phyloP scores from a whole-genome alignment of 371 early-diverging fungal species.

The Quaeritorhiza haematococci region DNA sequence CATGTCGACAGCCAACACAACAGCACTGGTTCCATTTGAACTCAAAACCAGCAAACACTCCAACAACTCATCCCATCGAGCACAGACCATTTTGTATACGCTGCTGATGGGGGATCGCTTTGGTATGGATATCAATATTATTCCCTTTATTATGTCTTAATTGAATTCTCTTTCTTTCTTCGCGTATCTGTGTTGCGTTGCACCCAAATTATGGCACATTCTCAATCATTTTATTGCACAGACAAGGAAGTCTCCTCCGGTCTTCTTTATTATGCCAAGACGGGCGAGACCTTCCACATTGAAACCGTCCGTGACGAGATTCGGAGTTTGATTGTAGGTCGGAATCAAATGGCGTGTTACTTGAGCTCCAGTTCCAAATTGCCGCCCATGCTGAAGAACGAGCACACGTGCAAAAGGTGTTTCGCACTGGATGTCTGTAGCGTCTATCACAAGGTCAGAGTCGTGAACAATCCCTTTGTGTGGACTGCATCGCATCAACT shows the following conservation, averaged over 20 bases:
- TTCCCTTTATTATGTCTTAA: background rate
- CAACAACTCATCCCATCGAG: constrained; percentile 61
- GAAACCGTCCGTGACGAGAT: constrained; percentile 62
- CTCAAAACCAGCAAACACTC: constrained; percentile 77
- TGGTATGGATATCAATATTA: constrained; percentile 36
- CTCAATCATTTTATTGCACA: constrained; percentile 20
- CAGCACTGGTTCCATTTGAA: constrained; percentile 72
- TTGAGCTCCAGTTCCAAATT: constrained; percentile 22
- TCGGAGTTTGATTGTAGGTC: constrained; percentile 58
- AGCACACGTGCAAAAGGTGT: constrained; percentile 69
- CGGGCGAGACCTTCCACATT: constrained; percentile 52
- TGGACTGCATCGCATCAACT: too few species aligned
- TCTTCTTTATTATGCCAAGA: constrained; percentile 70
- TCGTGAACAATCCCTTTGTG: too few species aligned
- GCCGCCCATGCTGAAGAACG: constrained; percentile 66
- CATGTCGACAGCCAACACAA: too few species aligned
- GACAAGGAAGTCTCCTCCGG: constrained; percentile 63
- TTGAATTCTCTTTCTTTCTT: constrained; percentile 3
- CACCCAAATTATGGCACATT: background rate
- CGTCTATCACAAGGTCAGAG: constrained; percentile 54
- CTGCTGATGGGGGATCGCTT: constrained; percentile 83
- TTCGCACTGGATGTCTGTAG: constrained; percentile 59
- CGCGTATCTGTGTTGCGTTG: background rate
- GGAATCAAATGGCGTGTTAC: constrained; percentile 69
- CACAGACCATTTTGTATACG: constrained; percentile 83